Conservation (phyloP, 2,329 filamentous ascomycete genomes). For the Microsporum ferrugineum region DNA sequence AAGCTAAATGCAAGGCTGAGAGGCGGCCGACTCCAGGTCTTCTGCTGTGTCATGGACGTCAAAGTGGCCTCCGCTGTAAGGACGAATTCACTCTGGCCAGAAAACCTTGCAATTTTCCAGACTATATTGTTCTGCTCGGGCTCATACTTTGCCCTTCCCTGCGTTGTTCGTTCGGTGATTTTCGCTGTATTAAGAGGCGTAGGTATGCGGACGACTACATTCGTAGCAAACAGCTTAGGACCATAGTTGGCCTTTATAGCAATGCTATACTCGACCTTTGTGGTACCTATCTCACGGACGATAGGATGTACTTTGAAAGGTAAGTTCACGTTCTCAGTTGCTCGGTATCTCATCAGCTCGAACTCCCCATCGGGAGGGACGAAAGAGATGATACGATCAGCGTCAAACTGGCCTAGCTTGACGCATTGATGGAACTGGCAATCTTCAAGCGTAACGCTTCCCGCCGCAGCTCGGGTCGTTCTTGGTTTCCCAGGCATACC, state of each 20-base stretch:
- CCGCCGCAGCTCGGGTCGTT: constrained; percentile 87
- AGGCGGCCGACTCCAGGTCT: constrained; percentile 89
- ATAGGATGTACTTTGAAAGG: constrained; percentile 99
- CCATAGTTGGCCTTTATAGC: constrained; percentile 96
- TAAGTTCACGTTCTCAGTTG: constrained; percentile 95
- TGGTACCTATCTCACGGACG: constrained; percentile 92
- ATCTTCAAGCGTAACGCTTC: constrained; percentile 90
- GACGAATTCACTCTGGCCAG: constrained; percentile 93
- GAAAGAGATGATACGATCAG: constrained; percentile 92
- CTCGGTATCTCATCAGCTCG: constrained; percentile 96
- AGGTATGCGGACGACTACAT: constrained; percentile 86
- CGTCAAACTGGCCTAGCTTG: constrained; percentile 92
- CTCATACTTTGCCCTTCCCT: constrained; percentile 97
- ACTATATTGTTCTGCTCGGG: constrained; percentile 96
- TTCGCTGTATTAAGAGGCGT: constrained; percentile 93
- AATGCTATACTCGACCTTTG: constrained; percentile 97
- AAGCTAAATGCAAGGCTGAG: constrained; percentile 84
- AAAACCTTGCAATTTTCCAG: constrained; percentile 98
- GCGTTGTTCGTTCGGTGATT: constrained; percentile 82
- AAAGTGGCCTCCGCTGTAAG: constrained; percentile 85
- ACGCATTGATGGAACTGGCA: constrained; percentile 99
- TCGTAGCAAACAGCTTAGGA: constrained; percentile 90
- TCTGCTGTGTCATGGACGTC: constrained; percentile 96
- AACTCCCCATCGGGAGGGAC: constrained; percentile 96
- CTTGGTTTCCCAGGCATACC: constrained; percentile 51